Base-by-base conservation (phyloP, 768 basidiomycete species). In the Xanthoconium purpureum region DNA sequence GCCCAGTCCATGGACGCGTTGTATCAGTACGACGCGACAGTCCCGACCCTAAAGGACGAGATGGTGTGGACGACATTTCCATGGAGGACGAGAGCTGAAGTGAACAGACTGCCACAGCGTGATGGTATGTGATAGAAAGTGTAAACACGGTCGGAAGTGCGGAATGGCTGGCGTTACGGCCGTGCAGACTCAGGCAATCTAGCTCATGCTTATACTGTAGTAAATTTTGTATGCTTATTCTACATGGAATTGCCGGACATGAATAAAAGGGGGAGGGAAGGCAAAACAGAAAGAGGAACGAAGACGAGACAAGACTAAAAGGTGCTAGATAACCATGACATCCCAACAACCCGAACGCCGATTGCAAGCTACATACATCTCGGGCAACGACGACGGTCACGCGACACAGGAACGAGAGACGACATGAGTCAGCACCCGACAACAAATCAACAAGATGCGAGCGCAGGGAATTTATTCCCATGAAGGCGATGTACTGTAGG, bases 1-100 rank as follows among this genome's bases (percentile, higher is more conserved):
- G 81, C 2, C 70, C 78, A 1, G 84, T 83, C 75, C 78, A 75
- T 9, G 83, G 81, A 45, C 82, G 83, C 38, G 67, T 55, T 15
- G 56, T 52, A 5, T 52, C 56, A 3, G 64, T 59, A 11, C 47
- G 55, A 50, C 52, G 57, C 36, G 64, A 63, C 42, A 51, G 56
- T 9, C 59, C 43, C 5, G 66, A 61, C 36, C 44, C 48, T 8
- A 57, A 37, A 14, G 51, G 51, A 20, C 60, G 65, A 12, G 57
- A 56, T 17, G 57, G 50, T 29, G 61, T 50, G 13, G 67, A 62
- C 33, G 55, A 54, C 58, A 57, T 60, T 6, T 33, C 40, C 46
- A 24, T 47, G 43, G 24, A 18, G 40, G 44, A 35, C 33, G 12
- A 35, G 33, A 12, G 12, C 33, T 35, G 33, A 9, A 5, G 6